Base-by-base conservation (phyloP, 805 yeast genomes). In the Sungouiozyma ichnusensis region DNA sequence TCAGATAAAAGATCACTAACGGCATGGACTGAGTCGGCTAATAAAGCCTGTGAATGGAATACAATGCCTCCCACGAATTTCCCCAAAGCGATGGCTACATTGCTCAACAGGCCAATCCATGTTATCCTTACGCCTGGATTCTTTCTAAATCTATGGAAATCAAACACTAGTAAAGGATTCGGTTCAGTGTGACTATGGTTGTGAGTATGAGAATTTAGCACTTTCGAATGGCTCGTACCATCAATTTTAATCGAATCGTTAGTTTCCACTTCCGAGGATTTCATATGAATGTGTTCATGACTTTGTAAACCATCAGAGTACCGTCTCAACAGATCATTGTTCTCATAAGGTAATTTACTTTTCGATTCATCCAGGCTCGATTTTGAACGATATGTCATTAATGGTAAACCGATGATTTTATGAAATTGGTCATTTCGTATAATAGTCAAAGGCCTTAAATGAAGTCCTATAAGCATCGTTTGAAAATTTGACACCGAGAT, bases 1-100 rank as follows among this genome's bases (percentile, higher is more conserved):
- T 92, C 98, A 7, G 95, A 84, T 14, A 92, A 74, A 66, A 90
- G 69, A 63, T 92, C 98, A 37, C 94, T 80, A 16, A 85, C 71
- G 0, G 97, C 90, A 64, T 92, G 98, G 20, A 87, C 80, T 1
- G 97, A 88, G 63, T 92, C 98, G 1, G 98, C 98, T 39, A 88
- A 60, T 43, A 92, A 72, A 2, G 97, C 88, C 60, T 88, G 96
- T 0, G 98, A 92, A 61, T 92, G 95, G 73, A 92, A 92, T 33
- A 78, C 78, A 15, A 85, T 69, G 6, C 98, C 98, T 24, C 97
- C 97, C 17, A 78, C 62, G 20, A 87, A 88, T 60, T 92, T 92
- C 27, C 88, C 80, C 2, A 75, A 67, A 0, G 95, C 97, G 81
- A 92, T 80, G 13, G 83, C 78, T 11, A 85, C 76, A 58, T 92